Base-by-base conservation (phyloP, 192 early-diverging fungal species). In the Backusella macrospora region DNA sequence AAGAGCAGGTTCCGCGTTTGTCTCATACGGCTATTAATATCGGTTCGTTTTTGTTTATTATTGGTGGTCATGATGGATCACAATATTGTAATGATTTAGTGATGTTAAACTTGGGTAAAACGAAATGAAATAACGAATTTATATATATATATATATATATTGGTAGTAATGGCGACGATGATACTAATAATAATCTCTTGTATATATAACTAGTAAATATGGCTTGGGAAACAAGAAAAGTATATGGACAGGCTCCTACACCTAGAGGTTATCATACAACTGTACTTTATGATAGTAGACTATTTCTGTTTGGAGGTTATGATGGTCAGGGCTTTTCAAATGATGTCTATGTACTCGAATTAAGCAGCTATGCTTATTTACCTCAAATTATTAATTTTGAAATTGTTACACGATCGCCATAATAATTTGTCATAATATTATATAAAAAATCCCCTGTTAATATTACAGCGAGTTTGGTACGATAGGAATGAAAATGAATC, bases 281-380 rank as follows among this genome's bases (percentile, higher is more conserved):
- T 13, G 82, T 91, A 10, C 75, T 95, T 44, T 86, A 89, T 65
- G 95, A 96, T 72, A 92, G 90, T 34, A 83, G 95, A 23, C 63
- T 96, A 68, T 93, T 91, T 68, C 67, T 95, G 62, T 92, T 92
- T 79, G 95, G 95, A 52, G 95, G 95, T 13, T 96, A 93, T 69
- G 90, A 96, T 72, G 94, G 94, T 14, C 83, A 86, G 39, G 82
- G 81, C 26, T 88, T 94, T 9, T 95, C 92, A 87, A 91, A 90
- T 38, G 95, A 96, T 65, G 78, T 96, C 45, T 92, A 90, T 69
- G 82, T 90, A n/a, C 81, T 96, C 6, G 94, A 96, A 63, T 79
- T 96, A 26, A 92, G 92, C 68, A 88, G 90, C 0, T 93, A 90
- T 70, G 92, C 95, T 7, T 96, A 96, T 69, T 73, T 96, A 67